phyloP scores from a whole-genome alignment of 2,329 filamentous ascomycete genomes.

The Canariomyces notabilis region DNA sequence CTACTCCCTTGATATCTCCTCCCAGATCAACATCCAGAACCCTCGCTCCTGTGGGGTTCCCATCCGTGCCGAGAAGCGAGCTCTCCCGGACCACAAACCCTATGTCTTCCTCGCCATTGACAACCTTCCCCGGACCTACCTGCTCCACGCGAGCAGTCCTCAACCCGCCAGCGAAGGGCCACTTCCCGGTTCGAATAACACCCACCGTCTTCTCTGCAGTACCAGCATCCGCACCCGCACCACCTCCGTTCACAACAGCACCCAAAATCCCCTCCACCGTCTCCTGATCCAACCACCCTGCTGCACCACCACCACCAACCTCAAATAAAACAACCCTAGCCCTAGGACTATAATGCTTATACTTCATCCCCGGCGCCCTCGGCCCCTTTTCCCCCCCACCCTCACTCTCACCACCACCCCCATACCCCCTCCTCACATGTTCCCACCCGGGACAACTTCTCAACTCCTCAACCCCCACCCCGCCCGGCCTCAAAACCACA shows the following conservation, averaged over 20 bases:
- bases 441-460: conserved; percentile 75
- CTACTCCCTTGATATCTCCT: conserved; percentile 64
- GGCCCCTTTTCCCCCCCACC: conserved; percentile 58
- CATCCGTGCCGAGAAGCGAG: conserved; percentile 32
- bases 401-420: conserved; percentile 58
- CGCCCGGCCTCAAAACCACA: conserved; percentile 77
- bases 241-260: conserved; percentile 15
- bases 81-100: conserved; percentile 39
- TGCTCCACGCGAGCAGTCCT: conserved; percentile 29
- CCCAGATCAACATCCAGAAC: conserved; percentile 72
- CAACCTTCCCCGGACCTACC: conserved; percentile 6
- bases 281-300: conserved; percentile 6
- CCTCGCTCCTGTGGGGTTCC: conserved; percentile 32
- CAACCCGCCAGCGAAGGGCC: conserved; percentile 43
- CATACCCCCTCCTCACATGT: conserved; percentile 69
- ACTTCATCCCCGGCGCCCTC: conserved; percentile 95
- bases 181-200: conserved; percentile 52
- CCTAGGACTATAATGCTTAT: conserved; percentile 92
- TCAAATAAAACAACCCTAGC: conserved; percentile 84
- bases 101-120: conserved; percentile 26
- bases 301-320: conserved; percentile 16
- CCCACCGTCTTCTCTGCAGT: conserved; percentile 40
- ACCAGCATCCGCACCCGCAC: no score
- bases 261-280: conserved; percentile 12
- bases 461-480: conserved; percentile 77